These are phyloP conservation scores for Aspergillus viridinutans DNA, from an alignment of 2,329 filamentous ascomycete genomes.

Conservation along the genomic window DNA sequence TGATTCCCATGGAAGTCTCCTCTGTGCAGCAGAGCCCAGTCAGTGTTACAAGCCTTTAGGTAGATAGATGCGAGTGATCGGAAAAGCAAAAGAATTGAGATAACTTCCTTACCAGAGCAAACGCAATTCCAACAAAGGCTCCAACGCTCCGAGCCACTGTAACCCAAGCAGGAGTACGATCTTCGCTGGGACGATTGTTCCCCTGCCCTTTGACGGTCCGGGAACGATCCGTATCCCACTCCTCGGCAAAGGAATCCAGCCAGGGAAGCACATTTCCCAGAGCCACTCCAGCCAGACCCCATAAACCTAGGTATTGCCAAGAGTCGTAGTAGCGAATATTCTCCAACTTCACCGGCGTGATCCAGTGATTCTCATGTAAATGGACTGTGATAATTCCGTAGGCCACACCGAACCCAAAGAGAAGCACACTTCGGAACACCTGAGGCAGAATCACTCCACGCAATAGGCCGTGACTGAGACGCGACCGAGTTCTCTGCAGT, in stretches of 20 bases:
- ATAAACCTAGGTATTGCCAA: constrained; percentile 70
- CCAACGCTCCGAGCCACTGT: constrained; percentile 65
- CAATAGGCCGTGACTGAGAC: constrained; percentile 35
- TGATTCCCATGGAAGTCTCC: constrained; percentile 87
- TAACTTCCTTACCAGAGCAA: constrained; percentile 69
- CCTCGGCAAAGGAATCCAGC: constrained; percentile 73
- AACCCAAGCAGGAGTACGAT: constrained; percentile 58
- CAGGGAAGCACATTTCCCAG: constrained; percentile 78
- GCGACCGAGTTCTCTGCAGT: constrained; percentile 32
- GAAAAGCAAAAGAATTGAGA: background rate
- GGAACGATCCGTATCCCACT: constrained; percentile 39
- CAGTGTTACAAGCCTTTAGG: background rate
- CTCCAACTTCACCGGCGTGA: constrained; percentile 60
- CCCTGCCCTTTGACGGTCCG: constrained; percentile 22
- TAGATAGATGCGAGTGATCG: background rate
- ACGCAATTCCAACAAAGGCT: constrained; percentile 69
- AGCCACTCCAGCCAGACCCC: constrained; percentile 74
- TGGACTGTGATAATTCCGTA: constrained; percentile 80
- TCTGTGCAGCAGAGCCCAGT: constrained; percentile 47
- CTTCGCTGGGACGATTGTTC: constrained; percentile 26
- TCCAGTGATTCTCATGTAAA: constrained; percentile 64
- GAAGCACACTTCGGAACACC: constrained; percentile 55
- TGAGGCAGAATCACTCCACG: constrained; percentile 51
- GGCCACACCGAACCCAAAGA: constrained; percentile 74
- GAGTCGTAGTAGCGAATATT: constrained; percentile 49